These are phyloP conservation scores for Nadsonia starkeyi-henricii DNA, from an alignment of 1,139 yeast genomes.

Conservation along the genomic window DNA sequence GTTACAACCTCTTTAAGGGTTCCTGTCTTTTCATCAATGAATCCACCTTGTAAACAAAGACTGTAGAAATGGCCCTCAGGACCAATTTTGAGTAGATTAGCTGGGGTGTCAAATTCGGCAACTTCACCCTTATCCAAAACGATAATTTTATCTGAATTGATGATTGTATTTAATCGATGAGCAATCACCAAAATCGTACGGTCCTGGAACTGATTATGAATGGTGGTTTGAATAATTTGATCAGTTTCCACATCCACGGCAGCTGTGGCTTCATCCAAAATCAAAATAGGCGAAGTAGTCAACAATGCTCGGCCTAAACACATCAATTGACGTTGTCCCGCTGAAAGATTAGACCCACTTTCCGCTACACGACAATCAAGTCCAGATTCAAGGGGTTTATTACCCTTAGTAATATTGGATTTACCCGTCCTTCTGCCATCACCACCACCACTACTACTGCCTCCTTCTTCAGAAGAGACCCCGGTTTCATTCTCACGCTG, in stretches of 20 bases:
- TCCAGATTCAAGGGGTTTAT: slow-evolving; percentile 52
- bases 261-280: slow-evolving; percentile 74
- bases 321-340: slow-evolving; percentile 65
- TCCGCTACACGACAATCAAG: slow-evolving; percentile 39
- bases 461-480: too few relatives aligned
- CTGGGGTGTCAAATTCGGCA: slow-evolving; percentile 38
- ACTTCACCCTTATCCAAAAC: slow-evolving; percentile 53
- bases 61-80: slow-evolving; percentile 44
- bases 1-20: too few relatives aligned
- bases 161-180: slow-evolving; percentile 57
- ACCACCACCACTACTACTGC: too few relatives aligned
- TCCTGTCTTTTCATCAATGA: slow-evolving; percentile 15
- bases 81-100: slow-evolving; percentile 21
- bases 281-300: slow-evolving; percentile 47
- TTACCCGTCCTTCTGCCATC: slow-evolving; percentile 5
- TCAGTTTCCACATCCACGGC: slow-evolving; percentile 73
- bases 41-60: slow-evolving; percentile 51
- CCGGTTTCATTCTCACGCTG: slow-evolving; percentile 1
- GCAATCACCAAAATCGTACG: slow-evolving; percentile 72
- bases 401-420: slow-evolving; percentile 31
- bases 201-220: slow-evolving; percentile 41
- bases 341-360: slow-evolving; percentile 59
- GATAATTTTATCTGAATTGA: slow-evolving; percentile 48
- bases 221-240: slow-evolving; percentile 50
- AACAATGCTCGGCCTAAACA: slow-evolving; percentile 70